phyloP scores from a whole-genome alignment of 176 grass and related monocot species.

The Guadua angustifolia region DNA sequence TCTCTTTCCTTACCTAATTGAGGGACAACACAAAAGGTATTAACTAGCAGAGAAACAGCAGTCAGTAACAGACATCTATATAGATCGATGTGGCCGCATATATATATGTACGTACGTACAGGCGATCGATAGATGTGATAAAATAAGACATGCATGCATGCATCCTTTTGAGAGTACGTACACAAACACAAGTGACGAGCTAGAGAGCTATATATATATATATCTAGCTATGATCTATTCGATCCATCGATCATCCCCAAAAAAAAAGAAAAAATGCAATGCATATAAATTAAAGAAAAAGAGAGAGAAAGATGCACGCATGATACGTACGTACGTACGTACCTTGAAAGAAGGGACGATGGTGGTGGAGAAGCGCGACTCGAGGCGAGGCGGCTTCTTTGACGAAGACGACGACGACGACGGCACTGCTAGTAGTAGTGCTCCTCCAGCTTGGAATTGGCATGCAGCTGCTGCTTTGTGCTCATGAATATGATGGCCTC shows the following conservation, averaged over 20 bases:
- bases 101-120: no score
- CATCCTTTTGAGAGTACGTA: slow-evolving; percentile 20
- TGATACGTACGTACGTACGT: no score
- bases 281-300: background rate
- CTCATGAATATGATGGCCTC: no score
- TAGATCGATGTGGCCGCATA: background rate
- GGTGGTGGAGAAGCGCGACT: slow-evolving; percentile 44
- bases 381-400: slow-evolving; percentile 55
- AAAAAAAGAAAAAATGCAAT: background rate
- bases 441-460: no score
- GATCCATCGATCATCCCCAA: no score
- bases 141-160: slow-evolving; percentile 8
- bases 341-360: slow-evolving; percentile 82
- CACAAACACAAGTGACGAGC: background rate
- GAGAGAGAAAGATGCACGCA: no score
- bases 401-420: slow-evolving; percentile 35
- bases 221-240: background rate
- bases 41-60: background rate
- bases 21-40: slow-evolving; percentile 25
- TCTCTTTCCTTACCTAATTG: slow-evolving; percentile 92
- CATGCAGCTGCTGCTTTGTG: background rate
- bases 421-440: no score
- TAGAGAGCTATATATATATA: no score
- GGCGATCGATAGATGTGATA: background rate
- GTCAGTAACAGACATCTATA: background rate